Evolutionary conservation across 371 early-diverging fungal genomes (phyloP).

Genomic region (Rhizopus stolonifer): DNA sequence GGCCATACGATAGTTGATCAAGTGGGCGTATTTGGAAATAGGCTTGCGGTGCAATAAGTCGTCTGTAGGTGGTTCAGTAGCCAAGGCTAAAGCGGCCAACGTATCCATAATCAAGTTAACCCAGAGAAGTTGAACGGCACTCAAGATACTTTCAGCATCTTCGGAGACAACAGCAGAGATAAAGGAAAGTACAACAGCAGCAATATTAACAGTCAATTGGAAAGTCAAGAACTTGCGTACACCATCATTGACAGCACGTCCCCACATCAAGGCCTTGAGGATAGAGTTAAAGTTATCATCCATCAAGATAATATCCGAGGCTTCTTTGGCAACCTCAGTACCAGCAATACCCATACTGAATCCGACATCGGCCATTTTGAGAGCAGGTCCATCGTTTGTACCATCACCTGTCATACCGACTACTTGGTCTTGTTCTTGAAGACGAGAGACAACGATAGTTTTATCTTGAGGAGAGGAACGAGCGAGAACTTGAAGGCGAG

Average conservation of each 20-base stretch:
- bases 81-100: conserved; percentile 95
- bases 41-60: conserved; percentile 83
- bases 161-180: conserved; percentile 87
- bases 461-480: conserved; percentile 94
- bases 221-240: conserved; percentile 96
- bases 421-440: conserved; percentile 88
- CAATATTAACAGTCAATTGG: conserved; percentile 94
- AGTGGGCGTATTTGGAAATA: conserved; percentile 69
- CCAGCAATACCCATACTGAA: conserved; percentile 98
- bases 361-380: conserved; percentile 95
- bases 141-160: conserved; percentile 94
- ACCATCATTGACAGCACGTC: conserved; percentile 92
- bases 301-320: conserved; percentile 91
- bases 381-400: conserved; percentile 96
- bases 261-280: conserved; percentile 92
- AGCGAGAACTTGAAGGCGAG: conserved; percentile 88
- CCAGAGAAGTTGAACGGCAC: conserved; percentile 97
- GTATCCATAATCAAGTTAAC: conserved; percentile 98
- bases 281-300: conserved; percentile 95
- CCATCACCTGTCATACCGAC: conserved; percentile 98
- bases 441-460: conserved; percentile 81
- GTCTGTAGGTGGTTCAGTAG: conserved; percentile 95
- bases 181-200: conserved; percentile 86
- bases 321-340: conserved; percentile 96
- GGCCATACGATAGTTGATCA: conserved; percentile 89